Evolutionary conservation across 1,284 basidiomycete species (phyloP), one percentile per base, ranked within the genome.

Genomic region (Porogramme epimiltina): DNA sequence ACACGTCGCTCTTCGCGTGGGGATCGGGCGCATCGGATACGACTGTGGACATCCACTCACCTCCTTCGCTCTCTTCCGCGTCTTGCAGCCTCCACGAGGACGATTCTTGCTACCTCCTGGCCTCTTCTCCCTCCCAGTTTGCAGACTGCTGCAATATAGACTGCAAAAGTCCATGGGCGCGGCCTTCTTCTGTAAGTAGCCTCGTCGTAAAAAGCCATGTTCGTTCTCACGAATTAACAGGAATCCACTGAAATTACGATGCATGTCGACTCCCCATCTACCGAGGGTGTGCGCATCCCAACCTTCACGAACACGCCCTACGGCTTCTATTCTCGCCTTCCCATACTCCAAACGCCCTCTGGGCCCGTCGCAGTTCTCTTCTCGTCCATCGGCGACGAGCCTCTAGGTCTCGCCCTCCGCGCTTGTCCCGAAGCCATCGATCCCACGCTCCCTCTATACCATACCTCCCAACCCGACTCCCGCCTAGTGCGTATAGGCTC

Each of bases 1-100:
- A 45, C 43, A 34, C 43, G 1, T 45, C 43, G 11, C 43, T 45
- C 10, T 45, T 45, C 22, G 43, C 26, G 19, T 45, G 43, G 43
- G 43, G 43, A 1, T 13, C n/a, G 8, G 28, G 28, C 8, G 6
- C 13, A 13, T 31, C 28, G 8, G 28, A 31, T 31, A 13, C 28
- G 28, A 31, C 28, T 6, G 28, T 31, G 8, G 28, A 31, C 6
- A 13, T 13, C 8, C 6, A 31, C 28, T 31, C 13, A 13, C 8
- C 28, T 6, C 6, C 28, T 13, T 31, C 28, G 28, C 8, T 8
- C 6, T n/a, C n/a, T n/a, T 13, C 8, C 28, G 33, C 18, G 6
- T 36, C 22, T 5, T 45, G 43, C n/a, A 31, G 22, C 9, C 9
- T 36, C 9, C 43, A 45, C 22, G 5, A 19, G 15, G 43, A 45